phyloP scores from a whole-genome alignment of 306 rosid species.

The Cucumis cinereus region DNA sequence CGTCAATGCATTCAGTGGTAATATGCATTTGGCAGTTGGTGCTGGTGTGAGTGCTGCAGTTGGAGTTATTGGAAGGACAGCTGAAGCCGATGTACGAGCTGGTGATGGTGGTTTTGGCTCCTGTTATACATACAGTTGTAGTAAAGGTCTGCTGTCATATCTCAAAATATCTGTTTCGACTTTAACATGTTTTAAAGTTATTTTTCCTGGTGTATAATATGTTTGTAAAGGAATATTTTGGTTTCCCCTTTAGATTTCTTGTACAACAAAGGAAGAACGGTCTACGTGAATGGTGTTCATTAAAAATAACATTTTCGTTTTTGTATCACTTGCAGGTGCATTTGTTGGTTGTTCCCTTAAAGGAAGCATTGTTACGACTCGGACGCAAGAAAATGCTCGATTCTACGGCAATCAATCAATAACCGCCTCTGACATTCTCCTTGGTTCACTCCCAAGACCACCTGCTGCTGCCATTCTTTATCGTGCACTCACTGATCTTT shows the following conservation, averaged over 20 bases:
- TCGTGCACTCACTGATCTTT: conserved; percentile 57
- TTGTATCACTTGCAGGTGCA: conserved; percentile 50
- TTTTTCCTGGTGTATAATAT: background rate
- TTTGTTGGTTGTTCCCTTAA: conserved; percentile 92
- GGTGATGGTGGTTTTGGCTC: conserved; percentile 92
- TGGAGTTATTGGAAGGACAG: conserved; percentile 76
- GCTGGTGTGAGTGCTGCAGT: conserved; percentile 96
- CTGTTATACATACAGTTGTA: conserved; percentile 89
- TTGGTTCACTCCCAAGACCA: conserved; percentile 80
- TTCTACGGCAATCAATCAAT: conserved; percentile 80
- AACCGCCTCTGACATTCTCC: conserved; percentile 60
- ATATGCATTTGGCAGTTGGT: conserved; percentile 68
- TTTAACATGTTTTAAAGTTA: background rate
- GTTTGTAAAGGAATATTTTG: background rate
- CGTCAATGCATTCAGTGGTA: conserved; percentile 73
- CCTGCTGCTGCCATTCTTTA: conserved; percentile 82
- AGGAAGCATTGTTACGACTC: conserved; percentile 69
- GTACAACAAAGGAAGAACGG: background rate
- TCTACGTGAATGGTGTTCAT: background rate
- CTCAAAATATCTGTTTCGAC: background rate
- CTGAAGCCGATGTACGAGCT: conserved; percentile 90
- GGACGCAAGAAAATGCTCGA: conserved; percentile 48
- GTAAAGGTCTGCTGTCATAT: conserved; percentile 51
- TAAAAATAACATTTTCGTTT: background rate
- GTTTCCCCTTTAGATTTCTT: background rate